Percentiles rank a stretch among this genome's conserved stretches.
Conservation (phyloP, 805 yeast genomes). For the Komagataella pseudopastoris region DNA sequence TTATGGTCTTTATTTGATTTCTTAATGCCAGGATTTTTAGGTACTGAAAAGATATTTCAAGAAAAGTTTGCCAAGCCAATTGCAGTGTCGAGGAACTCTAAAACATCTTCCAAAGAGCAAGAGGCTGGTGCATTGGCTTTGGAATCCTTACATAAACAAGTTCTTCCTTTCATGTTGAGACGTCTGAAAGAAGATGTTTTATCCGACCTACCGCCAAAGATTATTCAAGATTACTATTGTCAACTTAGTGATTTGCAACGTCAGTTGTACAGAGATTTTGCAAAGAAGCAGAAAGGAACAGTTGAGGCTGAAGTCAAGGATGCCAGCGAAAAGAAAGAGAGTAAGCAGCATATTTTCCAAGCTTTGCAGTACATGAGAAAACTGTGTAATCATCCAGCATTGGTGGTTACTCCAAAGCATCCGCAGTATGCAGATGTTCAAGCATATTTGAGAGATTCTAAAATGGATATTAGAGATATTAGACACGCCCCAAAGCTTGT, state of each 20-base stretch:
- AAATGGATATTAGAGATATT: conserved; percentile 53
- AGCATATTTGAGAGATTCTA: conserved; percentile 40
- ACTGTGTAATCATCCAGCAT: conserved; percentile 90
- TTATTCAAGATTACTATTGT: conserved; percentile 96
- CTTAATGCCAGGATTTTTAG: conserved; percentile 96
- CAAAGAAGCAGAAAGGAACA: conserved; percentile 63
- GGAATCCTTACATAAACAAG: conserved; percentile 94
- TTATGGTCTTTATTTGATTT: conserved; percentile 96
- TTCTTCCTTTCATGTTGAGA: conserved; percentile 89
- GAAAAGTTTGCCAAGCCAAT: conserved; percentile 97
- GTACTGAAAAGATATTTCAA: conserved; percentile 86
- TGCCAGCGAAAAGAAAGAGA: conserved; percentile 19
- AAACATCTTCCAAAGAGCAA: conserved; percentile 83
- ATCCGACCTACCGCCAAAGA: conserved; percentile 94
- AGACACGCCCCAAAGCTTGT: conserved; percentile 82
- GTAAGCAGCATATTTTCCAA: conserved; percentile 89
- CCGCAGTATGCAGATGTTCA: conserved; percentile 69
- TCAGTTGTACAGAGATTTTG: conserved; percentile 79
- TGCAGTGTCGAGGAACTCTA: conserved; percentile 82
- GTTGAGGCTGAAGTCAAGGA: conserved; percentile 53
- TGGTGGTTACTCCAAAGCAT: conserved; percentile 71
- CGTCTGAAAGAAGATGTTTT: conserved; percentile 93
- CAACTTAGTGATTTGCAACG: conserved; percentile 86
- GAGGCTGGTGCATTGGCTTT: conserved; percentile 94
- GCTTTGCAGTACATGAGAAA: conserved; percentile 96